Conservation (phyloP, 805 yeast genomes). For the Trichomonascus vanleenenianus region DNA sequence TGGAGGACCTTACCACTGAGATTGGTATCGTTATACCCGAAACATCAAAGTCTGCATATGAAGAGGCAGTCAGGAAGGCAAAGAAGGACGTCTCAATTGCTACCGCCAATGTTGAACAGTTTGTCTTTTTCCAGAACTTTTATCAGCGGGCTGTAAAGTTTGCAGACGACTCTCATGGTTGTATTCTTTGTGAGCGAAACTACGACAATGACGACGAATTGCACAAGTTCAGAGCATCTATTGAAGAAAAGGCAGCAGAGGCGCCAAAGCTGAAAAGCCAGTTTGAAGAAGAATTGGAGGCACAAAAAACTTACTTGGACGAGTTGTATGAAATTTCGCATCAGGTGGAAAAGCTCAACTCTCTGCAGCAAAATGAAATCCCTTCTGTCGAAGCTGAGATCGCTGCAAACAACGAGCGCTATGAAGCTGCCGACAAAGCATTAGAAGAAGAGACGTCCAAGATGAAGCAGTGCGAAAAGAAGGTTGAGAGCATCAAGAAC, state of each 20-base stretch:
- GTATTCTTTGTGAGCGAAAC: constrained; percentile 65
- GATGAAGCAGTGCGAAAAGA: constrained; percentile 1
- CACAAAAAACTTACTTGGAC: too few species aligned
- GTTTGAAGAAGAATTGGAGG: not conserved
- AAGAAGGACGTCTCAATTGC: constrained; percentile 30
- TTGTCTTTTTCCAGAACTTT: constrained; percentile 60
- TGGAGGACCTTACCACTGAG: too few species aligned
- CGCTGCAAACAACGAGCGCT: too few species aligned
- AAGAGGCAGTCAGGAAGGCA: too few species aligned
- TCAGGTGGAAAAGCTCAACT: too few species aligned
- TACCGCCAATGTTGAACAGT: constrained; percentile 57
- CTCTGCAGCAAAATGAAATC: too few species aligned
- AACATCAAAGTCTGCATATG: too few species aligned
- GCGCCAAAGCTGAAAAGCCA: not conserved
- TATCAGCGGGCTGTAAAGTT: constrained; percentile 59
- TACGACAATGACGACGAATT: constrained; percentile 38
- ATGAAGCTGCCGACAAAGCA: constrained; percentile 5
- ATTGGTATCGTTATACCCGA: too few species aligned
- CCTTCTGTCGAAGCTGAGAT: too few species aligned
- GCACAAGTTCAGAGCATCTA: constrained; percentile 12
- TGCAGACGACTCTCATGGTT: constrained; percentile 49
- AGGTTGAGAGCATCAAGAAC: constrained; percentile 11
- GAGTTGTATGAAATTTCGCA: not conserved
- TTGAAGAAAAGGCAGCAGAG: constrained; percentile 27
- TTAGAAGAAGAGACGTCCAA: constrained; percentile 2